Base-by-base conservation (phyloP, 495 filamentous ascomycete species). In the Hypoxylon trugodes region DNA sequence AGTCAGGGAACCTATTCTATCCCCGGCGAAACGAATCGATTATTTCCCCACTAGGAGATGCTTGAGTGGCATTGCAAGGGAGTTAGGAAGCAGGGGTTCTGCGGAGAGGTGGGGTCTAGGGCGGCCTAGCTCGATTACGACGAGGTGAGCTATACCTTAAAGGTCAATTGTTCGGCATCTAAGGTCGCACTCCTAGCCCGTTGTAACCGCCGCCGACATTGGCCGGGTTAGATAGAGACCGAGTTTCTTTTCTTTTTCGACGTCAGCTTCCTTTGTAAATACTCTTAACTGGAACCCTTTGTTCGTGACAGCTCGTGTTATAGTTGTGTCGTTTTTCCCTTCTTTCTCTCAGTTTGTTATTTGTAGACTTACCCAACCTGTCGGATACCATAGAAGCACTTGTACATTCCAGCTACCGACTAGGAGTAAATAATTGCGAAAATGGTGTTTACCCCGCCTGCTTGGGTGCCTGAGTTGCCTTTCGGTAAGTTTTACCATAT, bases 381-480 rank as follows among this genome's bases (percentile, higher is more conserved):
- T 12, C 18, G 13, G 12, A 50, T 33, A 47, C 38, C n/a, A 4
- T 33, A 10, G 22, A 37, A 28, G 32, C 13, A 5, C 26, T 22
- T 47, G 24, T 56, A 30, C 19, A 37, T 36, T 45, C 41, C 18
- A 47, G 42, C 37, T n/a, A n/a, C n/a, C n/a, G n/a, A n/a, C n/a
- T n/a, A n/a, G n/a, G 1, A 32, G 10, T 21, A 13, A 28, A 10
- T 30, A 43, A 61, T 56, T 43, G 8, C 26, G 32, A 67, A 63
- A 22, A 96, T 96, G 92, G 89, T 93, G 12, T 96, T 96, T 78
- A 79, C 81, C 55, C 82, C 90, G 46, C 87, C 90, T 18, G 74
- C 83, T 68, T 89, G 84, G 82, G 84, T 86, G 10, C 89, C 89
- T 25, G 74, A 85, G 66, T 80, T 96, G 42, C 85, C 86, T 0